Percentiles rank a stretch among this genome's conserved stretches.
Conservation (phyloP, 352 stramenopile species). For the Salisapilia sapeloensis region DNA sequence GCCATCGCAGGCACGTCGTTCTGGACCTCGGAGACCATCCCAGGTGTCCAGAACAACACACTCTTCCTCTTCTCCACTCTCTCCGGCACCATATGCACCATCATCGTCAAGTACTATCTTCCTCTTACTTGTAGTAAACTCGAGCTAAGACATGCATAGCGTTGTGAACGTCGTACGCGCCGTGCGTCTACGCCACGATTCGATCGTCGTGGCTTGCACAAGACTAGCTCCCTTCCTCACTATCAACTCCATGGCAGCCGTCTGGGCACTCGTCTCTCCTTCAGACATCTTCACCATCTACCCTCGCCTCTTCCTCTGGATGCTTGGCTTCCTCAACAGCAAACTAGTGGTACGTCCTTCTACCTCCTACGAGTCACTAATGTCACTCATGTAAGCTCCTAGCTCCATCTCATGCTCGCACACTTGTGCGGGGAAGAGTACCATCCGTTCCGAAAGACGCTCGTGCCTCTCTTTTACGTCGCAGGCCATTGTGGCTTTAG, state of each 20-base stretch:
- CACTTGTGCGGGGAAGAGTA: conserved; percentile 79
- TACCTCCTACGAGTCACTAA: background rate
- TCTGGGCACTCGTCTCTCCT: conserved; percentile 59
- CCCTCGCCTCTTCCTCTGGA: conserved; percentile 75
- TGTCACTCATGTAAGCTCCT: background rate
- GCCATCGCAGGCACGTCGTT: conserved; percentile 37
- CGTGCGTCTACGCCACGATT: conserved; percentile 48
- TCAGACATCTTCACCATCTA: conserved; percentile 57
- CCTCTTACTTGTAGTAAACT: background rate
- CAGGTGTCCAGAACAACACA: conserved; percentile 69
- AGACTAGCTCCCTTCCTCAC: conserved; percentile 55
- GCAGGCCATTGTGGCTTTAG: conserved; percentile 67
- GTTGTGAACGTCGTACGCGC: conserved; percentile 53
- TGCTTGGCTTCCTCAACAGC: conserved; percentile 74
- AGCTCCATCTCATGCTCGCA: conserved; percentile 80
- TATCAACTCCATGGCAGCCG: conserved; percentile 41
- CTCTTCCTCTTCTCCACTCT: conserved; percentile 56
- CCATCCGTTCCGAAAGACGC: conserved; percentile 79
- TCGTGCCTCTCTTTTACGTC: conserved; percentile 82
- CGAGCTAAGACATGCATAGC: conserved; percentile 9
- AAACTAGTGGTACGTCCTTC: conserved; percentile 55
- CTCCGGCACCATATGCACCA: conserved; percentile 32
- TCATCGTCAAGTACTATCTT: conserved; percentile 48
- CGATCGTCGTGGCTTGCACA: conserved; percentile 64
- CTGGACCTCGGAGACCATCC: conserved; percentile 41